Base-by-base conservation (phyloP, 192 early-diverging fungal species). In the Podila epicladia region DNA sequence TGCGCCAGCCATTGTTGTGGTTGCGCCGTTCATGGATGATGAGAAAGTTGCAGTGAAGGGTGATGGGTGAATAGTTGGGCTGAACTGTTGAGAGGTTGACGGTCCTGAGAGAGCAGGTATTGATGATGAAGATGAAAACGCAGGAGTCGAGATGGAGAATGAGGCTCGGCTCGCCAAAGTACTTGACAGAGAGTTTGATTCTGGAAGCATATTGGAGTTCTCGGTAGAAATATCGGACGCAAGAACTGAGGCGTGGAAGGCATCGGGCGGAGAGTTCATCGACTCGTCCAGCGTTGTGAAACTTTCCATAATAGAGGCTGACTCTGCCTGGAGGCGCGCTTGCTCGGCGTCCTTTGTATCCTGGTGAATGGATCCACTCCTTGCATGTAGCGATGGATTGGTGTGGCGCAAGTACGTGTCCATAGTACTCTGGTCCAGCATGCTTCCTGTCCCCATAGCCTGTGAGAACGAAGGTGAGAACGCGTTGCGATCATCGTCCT, bases 251-350 rank as follows among this genome's bases (percentile, higher is more conserved):
- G 49, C 35, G 2, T 65, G 72, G 35, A 41, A 59, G 11, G 55
- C 63, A 32, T 33, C 31, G 6, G 64, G 48, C 7, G 74, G 38
- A 9, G 71, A 73, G 4, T 64, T 33, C 51, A 59, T 64, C 45
- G 77, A 60, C 50, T 68, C 77, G 2, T 80, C 77, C 45, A 73
- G 24, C 9, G 70, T 72, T 5, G 71, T 73, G 37, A 73, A 80
- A n/a, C 62, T 63, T 33, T 73, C 77, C 66, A 80, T 3, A 49
- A 80, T 58, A 4, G 77, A 66, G 0, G 26, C 57, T 3, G 69
- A 71, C 15, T 78, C 69, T 3, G 51, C 32, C 19, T 48, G 45
- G 24, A 78, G 26, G 4, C 29, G 45, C 12, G 67, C 69, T n/a
- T 78, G 64, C 20, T 78, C 64, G 0, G 22, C n/a, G 41, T 58